These are phyloP conservation scores for Gleditsia sinensis DNA, from an alignment of 306 rosid species.

Conservation along the genomic window DNA sequence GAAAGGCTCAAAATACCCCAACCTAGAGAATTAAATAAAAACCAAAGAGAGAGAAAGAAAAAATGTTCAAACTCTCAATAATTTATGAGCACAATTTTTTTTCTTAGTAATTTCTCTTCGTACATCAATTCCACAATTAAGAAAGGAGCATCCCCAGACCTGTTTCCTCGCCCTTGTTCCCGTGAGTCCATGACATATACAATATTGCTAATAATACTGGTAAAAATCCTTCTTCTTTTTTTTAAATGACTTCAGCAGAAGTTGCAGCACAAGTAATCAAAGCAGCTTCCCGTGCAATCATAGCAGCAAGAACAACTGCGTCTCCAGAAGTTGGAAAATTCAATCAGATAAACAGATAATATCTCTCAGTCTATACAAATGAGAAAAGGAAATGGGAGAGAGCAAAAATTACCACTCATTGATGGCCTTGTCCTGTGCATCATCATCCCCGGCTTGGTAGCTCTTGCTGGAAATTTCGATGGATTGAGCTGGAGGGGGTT, in stretches of 20 bases:
- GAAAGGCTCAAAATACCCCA: background rate
- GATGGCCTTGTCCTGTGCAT: constrained; percentile 44
- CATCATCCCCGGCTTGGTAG: constrained; percentile 26
- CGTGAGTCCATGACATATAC: background rate
- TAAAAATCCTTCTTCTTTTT: background rate
- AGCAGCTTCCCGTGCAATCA: constrained; percentile 46
- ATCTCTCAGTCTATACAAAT: no score
- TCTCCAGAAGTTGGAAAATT: background rate
- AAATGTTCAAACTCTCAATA: background rate
- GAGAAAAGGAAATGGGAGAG: background rate
- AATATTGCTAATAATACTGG: background rate
- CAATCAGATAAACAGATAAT: background rate
- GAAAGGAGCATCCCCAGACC: background rate
- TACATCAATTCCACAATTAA: background rate
- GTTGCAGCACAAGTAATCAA: constrained; percentile 52
- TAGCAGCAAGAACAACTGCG: constrained; percentile 59
- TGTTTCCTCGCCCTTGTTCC: background rate
- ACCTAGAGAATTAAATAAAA: background rate
- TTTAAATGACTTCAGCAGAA: constrained; percentile 25
- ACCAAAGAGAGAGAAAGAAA: background rate
- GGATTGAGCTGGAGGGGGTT: constrained; percentile 61
- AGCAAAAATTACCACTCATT: constrained; percentile 40
- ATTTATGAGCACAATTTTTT: background rate
- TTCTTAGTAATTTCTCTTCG: background rate
- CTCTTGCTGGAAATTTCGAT: constrained; percentile 43